A percentile compares a stretch with the other conserved stretches of the same genome.
phyloP scores from a whole-genome alignment of 345 rosid species.

The Stellera chamaejasme region DNA sequence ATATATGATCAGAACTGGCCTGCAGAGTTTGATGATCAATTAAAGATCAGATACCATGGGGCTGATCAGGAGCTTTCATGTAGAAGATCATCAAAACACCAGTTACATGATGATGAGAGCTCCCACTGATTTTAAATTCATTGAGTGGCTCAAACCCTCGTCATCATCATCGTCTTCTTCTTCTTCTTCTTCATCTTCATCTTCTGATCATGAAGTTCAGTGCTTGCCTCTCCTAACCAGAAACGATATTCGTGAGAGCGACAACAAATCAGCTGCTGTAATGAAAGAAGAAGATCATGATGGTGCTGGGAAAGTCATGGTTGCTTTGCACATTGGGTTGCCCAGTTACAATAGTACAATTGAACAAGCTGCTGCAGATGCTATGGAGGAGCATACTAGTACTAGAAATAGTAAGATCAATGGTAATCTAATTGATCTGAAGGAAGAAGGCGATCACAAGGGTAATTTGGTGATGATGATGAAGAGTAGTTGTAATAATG shows the following conservation, averaged over 20 bases:
- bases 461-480: conserved; percentile 11
- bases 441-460: conserved; percentile 17
- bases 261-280: conserved; percentile 10
- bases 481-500: no score
- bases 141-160: conserved; percentile 82
- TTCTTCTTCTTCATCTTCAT: conserved; percentile 19
- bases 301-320: conserved; percentile 23
- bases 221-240: conserved; percentile 59
- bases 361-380: conserved; percentile 5
- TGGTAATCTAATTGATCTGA: background rate
- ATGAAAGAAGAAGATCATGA: conserved; percentile 23
- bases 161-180: conserved; percentile 10
- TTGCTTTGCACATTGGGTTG: conserved; percentile 66
- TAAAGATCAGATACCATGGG: conserved; percentile 27
- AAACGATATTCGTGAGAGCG: conserved; percentile 31
- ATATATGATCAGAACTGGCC: conserved; percentile 21
- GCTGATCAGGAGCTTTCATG: conserved; percentile 32
- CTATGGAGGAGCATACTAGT: conserved; percentile 5
- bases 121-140: conserved; percentile 41
- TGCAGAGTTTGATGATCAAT: conserved; percentile 5
- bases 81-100: conserved; percentile 16
- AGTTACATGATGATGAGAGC: conserved; percentile 1
- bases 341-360: conserved; percentile 22
- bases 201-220: conserved; percentile 22
- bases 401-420: no score